Conservation (phyloP, 257 asterid genomes). For the Fraxinus quadrangulata region DNA sequence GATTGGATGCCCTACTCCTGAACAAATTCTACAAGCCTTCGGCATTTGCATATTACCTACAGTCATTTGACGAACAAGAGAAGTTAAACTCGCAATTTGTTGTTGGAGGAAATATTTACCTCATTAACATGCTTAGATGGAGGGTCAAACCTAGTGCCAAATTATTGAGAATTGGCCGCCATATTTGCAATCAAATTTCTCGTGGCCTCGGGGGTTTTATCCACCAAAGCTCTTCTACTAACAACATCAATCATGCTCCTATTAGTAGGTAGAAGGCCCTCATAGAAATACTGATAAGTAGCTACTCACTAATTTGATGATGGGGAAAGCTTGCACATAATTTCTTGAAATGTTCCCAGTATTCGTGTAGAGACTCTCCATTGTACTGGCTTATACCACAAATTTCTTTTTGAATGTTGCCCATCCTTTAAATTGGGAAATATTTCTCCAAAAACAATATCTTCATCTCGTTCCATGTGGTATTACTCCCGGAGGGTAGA, state of each 20-base stretch:
- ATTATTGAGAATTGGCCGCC: constrained; percentile 3
- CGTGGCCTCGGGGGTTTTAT: not conserved
- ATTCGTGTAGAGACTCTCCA: not conserved
- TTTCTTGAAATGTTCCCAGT: not conserved
- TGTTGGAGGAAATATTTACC: not conserved
- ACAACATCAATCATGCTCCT: not conserved
- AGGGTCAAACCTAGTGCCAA: not conserved
- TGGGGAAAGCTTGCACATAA: not conserved
- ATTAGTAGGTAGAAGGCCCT: not conserved
- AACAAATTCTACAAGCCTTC: not conserved
- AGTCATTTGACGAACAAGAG: constrained; percentile 2
- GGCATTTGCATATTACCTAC: not conserved
- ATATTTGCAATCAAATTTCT: not conserved
- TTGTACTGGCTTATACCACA: not conserved
- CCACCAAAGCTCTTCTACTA: not conserved
- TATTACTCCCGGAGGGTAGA: not conserved
- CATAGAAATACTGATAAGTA: not conserved
- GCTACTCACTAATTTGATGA: not conserved
- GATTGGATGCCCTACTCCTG: not conserved
- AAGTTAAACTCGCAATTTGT: not conserved
- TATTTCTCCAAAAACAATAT: no score
- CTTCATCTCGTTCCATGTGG: not conserved
- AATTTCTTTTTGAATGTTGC: not conserved
- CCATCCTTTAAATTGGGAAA: not conserved
- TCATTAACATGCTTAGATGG: not conserved